Conservation (phyloP, 306 rosid genomes). For the Acacia confusa region DNA sequence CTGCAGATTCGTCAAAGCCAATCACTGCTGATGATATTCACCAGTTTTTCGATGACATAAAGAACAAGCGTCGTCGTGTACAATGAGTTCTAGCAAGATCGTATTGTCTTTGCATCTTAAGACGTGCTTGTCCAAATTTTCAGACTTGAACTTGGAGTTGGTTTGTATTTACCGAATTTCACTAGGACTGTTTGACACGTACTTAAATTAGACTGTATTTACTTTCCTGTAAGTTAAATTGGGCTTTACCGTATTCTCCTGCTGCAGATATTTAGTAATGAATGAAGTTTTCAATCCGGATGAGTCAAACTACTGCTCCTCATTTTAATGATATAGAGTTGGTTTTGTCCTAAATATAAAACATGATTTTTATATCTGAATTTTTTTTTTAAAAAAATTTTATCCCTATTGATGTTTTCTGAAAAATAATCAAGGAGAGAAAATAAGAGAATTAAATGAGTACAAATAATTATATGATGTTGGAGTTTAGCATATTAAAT, state of each 20-base stretch:
- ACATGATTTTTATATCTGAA: no score
- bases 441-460: no score
- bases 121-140: not conserved
- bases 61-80: constrained; percentile 85
- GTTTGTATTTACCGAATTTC: not conserved
- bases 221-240: not conserved
- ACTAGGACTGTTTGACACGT: not conserved
- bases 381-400: no score
- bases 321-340: no score
- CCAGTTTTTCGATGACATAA: constrained; percentile 80
- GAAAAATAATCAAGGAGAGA: no score
- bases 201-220: not conserved
- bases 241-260: not conserved
- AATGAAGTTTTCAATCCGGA: not conserved
- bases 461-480: no score
- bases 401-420: no score
- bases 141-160: not conserved
- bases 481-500: no score
- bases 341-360: no score
- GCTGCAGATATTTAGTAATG: not conserved
- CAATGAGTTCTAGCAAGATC: not conserved
- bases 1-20: constrained; percentile 83
- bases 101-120: not conserved
- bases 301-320: not conserved
- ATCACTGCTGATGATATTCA: constrained; percentile 83